Evolutionary conservation across 441 rosid species (phyloP).

Genomic region (Lepidium campestre): DNA sequence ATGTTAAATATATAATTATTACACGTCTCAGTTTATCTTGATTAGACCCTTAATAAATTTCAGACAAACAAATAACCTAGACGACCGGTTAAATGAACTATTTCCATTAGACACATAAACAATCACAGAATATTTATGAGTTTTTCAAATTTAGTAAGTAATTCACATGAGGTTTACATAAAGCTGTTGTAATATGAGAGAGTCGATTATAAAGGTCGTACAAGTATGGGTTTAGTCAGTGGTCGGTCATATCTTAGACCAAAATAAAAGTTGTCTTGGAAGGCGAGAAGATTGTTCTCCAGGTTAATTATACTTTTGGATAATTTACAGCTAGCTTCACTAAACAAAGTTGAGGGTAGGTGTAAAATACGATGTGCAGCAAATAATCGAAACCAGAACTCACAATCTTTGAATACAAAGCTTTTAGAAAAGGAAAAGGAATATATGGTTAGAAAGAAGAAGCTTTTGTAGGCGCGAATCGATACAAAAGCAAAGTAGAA

Average conservation of each 20-base stretch:
- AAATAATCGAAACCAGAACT: slow-evolving; percentile 8
- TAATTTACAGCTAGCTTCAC: neutral
- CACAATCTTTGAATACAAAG: neutral
- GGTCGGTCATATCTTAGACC: neutral
- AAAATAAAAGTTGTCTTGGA: neutral
- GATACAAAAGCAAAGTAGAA: slow-evolving; percentile 23
- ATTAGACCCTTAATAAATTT: neutral
- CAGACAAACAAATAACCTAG: neutral
- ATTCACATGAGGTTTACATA: slow-evolving; percentile 5
- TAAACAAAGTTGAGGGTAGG: neutral
- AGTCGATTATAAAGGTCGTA: neutral
- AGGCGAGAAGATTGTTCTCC: neutral
- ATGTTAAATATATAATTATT: neutral
- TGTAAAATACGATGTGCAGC: neutral
- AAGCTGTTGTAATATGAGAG: neutral
- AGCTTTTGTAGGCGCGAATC: slow-evolving; percentile 23
- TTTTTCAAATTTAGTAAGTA: neutral
- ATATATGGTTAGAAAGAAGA: slow-evolving; percentile 20
- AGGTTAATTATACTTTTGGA: neutral
- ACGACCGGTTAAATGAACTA: too few species aligned
- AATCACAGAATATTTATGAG: neutral
- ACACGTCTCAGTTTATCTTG: neutral
- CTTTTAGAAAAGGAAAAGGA: slow-evolving; percentile 17
- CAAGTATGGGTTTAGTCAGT: neutral
- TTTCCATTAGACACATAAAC: too few species aligned